Evolutionary conservation across 2,329 filamentous ascomycete genomes (phyloP).

Genomic region (Xylaria sp.): DNA sequence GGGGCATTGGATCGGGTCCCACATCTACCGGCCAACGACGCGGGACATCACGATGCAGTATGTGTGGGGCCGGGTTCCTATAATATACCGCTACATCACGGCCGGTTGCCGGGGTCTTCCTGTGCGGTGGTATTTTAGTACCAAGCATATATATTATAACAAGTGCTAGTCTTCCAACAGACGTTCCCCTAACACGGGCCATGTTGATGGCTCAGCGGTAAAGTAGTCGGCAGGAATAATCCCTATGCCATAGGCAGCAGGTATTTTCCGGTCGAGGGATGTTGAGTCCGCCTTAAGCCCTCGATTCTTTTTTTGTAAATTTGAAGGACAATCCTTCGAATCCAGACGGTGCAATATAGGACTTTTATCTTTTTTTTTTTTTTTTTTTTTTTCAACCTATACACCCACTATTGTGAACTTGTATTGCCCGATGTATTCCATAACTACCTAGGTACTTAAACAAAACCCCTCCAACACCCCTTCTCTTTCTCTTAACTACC

Average conservation of each 20-base stretch:
- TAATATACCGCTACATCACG: not conserved
- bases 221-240: constrained; percentile 1
- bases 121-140: not conserved
- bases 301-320: not conserved
- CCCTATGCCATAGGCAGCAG: not conserved
- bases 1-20: not conserved
- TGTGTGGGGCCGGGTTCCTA: not conserved
- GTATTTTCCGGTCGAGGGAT: not conserved
- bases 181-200: not conserved
- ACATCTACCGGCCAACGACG: not conserved
- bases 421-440: too few relatives aligned
- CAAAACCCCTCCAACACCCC: too few relatives aligned
- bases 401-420: too few relatives aligned
- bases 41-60: not conserved
- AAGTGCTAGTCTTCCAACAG: not conserved
- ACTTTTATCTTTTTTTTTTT: not conserved
- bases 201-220: not conserved
- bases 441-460: too few relatives aligned
- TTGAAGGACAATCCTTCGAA: not conserved
- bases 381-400: too few relatives aligned
- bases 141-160: not conserved
- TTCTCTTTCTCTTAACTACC: too few relatives aligned
- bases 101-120: not conserved
- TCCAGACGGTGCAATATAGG: too few relatives aligned
- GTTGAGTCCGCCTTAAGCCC: not conserved